These are phyloP conservation scores for Stenogyne calaminthoides DNA, from an alignment of 305 asterid species.

Conservation along the genomic window DNA sequence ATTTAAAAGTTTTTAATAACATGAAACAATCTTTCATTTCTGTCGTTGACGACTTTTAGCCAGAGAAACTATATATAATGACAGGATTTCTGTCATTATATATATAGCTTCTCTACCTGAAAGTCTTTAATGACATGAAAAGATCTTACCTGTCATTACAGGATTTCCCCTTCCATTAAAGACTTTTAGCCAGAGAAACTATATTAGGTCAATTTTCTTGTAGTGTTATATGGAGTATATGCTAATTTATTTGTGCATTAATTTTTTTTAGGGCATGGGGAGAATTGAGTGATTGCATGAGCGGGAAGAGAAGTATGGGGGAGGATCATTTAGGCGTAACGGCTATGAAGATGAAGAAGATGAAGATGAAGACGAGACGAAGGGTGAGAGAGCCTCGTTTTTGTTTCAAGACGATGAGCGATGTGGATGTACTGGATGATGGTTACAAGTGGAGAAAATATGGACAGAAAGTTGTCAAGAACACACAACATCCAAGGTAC, in stretches of 20 bases:
- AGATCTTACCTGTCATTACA: too few species aligned
- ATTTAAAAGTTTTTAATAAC: too few species aligned
- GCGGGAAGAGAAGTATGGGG: conserved; percentile 47
- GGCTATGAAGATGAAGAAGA: conserved; percentile 73
- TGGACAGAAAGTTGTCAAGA: conserved; percentile 95
- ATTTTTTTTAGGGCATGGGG: conserved; percentile 66
- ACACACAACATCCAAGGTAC: conserved; percentile 98
- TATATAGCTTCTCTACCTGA: too few species aligned
- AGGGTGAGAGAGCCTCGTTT: conserved; percentile 95
- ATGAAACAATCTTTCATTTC: too few species aligned
- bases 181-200: too few species aligned
- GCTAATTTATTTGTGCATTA: not conserved
- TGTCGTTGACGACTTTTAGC: too few species aligned
- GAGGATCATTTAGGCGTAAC: conserved; percentile 58
- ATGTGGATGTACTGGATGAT: conserved; percentile 88
- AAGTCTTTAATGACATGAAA: too few species aligned
- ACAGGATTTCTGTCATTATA: too few species aligned
- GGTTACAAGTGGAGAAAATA: conserved; percentile 97
- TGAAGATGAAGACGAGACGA: conserved; percentile 72
- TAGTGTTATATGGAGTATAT: not conserved
- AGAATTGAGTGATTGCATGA: conserved; percentile 56
- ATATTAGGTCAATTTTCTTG: too few species aligned
- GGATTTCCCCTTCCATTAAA: too few species aligned
- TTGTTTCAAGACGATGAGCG: conserved; percentile 95
- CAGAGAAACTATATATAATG: too few species aligned